Evolutionary conservation across 164 flowering plant genomes (phyloP).

Genomic region (Vitis cinerea): DNA sequence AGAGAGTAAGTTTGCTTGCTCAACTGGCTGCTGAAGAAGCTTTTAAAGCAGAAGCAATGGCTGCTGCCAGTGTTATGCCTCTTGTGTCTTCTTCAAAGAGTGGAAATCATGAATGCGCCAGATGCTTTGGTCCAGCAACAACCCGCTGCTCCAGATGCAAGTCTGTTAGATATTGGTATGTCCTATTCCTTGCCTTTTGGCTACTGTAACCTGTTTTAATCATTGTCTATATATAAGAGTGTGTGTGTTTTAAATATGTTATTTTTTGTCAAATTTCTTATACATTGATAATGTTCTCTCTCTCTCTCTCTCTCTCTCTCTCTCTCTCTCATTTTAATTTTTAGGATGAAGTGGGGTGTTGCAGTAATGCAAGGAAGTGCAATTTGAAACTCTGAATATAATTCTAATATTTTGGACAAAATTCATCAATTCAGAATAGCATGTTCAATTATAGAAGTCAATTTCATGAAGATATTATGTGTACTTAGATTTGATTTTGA

Average conservation of each 20-base stretch:
- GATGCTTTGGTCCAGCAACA: constrained; percentile 70
- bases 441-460: background rate
- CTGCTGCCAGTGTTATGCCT: constrained; percentile 43
- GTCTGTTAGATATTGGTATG: constrained; percentile 81
- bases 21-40: constrained; percentile 74
- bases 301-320: too few relatives aligned
- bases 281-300: too few relatives aligned
- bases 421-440: background rate
- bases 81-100: constrained; percentile 30
- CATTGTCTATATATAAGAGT: too few relatives aligned
- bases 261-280: too few relatives aligned
- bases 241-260: too few relatives aligned
- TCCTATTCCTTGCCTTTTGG: background rate
- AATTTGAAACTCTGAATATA: background rate
- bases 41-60: constrained; percentile 42
- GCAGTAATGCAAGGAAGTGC: background rate
- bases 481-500: background rate
- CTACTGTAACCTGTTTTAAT: background rate
- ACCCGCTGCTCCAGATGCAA: constrained; percentile 94
- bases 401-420: background rate
- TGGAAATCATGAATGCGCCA: constrained; percentile 62
- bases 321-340: too few relatives aligned
- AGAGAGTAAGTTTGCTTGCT: constrained; percentile 65
- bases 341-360: too few relatives aligned
- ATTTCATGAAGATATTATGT: background rate